phyloP scores from a whole-genome alignment of 2,329 filamentous ascomycete species.

The Apiospora pterosperma region DNA sequence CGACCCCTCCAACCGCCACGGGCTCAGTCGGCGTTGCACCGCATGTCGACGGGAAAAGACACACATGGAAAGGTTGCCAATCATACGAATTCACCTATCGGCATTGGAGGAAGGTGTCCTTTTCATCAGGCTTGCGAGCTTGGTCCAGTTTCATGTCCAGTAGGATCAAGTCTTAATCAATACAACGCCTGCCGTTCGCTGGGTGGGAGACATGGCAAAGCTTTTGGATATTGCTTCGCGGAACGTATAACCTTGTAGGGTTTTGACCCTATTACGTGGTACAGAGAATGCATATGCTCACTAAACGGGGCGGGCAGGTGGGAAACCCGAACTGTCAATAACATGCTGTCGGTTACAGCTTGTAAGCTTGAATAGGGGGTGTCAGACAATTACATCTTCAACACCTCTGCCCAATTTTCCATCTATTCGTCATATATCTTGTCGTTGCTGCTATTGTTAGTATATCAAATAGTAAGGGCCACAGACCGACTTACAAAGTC shows the following conservation, averaged over 20 bases:
- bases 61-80: background rate
- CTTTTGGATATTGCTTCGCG: background rate
- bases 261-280: background rate
- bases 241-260: background rate
- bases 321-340: background rate
- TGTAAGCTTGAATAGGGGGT: background rate
- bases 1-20: slow-evolving; percentile 15
- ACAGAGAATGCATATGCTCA: background rate
- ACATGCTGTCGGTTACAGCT: background rate
- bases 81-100: background rate
- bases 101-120: background rate
- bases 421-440: slow-evolving; percentile 5
- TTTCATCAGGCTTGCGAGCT: background rate
- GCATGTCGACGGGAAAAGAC: slow-evolving; percentile 28
- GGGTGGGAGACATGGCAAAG: background rate
- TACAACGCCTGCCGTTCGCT: background rate
- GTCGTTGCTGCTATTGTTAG: background rate
- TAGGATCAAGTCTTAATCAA: background rate
- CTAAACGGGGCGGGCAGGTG: background rate
- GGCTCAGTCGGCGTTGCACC: slow-evolving; percentile 37
- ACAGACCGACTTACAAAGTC: slow-evolving; percentile 15
- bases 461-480: background rate
- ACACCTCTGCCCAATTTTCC: background rate
- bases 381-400: background rate
- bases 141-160: background rate